These are phyloP conservation scores for Neurospora tetraspora DNA, from an alignment of 495 filamentous ascomycete genomes.

Conservation along the genomic window DNA sequence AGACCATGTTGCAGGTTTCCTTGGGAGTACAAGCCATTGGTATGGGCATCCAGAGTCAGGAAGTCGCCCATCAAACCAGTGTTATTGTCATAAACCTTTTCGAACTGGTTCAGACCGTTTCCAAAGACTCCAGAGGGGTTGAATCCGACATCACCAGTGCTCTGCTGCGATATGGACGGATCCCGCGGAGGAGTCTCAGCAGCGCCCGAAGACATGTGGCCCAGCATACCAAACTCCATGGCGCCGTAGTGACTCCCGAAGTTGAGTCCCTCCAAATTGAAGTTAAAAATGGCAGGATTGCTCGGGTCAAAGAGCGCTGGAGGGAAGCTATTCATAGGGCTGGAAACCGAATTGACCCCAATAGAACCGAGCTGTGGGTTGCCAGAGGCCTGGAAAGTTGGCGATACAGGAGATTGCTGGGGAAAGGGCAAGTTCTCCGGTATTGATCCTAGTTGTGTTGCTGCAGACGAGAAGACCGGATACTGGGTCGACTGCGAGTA, in stretches of 20 bases:
- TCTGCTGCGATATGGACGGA: slow-evolving; percentile 27
- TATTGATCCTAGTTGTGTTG: slow-evolving; percentile 22
- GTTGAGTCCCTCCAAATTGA: slow-evolving; percentile 85
- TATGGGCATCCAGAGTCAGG: slow-evolving; percentile 29
- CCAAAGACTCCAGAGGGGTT: slow-evolving; percentile 32
- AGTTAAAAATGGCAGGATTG: slow-evolving; percentile 85
- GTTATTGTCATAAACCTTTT: slow-evolving; percentile 30
- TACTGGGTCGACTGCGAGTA: slow-evolving; percentile 29
- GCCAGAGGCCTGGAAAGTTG: slow-evolving; percentile 43
- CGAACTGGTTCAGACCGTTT: slow-evolving; percentile 33
- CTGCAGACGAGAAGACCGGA: slow-evolving; percentile 19
- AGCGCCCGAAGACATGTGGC: slow-evolving; percentile 82
- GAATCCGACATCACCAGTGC: slow-evolving; percentile 30
- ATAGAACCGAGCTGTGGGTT: slow-evolving; percentile 19
- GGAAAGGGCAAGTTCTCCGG: slow-evolving; percentile 43
- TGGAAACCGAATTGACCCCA: slow-evolving; percentile 20
- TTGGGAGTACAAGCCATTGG: slow-evolving; percentile 31
- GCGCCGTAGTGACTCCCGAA: slow-evolving; percentile 94
- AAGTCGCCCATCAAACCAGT: slow-evolving; percentile 28
- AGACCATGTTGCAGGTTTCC: slow-evolving; percentile 42
- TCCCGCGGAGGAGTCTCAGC: slow-evolving; percentile 70
- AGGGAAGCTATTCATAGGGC: slow-evolving; percentile 38
- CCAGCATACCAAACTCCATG: slow-evolving; percentile 86
- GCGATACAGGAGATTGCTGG: slow-evolving; percentile 62
- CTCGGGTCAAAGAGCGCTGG: slow-evolving; percentile 71